Percentiles rank a stretch among this genome's conserved stretches.
Evolutionary conservation across 2,329 filamentous ascomycete species (phyloP).

Genomic region (Cordyceps pruinosa): DNA sequence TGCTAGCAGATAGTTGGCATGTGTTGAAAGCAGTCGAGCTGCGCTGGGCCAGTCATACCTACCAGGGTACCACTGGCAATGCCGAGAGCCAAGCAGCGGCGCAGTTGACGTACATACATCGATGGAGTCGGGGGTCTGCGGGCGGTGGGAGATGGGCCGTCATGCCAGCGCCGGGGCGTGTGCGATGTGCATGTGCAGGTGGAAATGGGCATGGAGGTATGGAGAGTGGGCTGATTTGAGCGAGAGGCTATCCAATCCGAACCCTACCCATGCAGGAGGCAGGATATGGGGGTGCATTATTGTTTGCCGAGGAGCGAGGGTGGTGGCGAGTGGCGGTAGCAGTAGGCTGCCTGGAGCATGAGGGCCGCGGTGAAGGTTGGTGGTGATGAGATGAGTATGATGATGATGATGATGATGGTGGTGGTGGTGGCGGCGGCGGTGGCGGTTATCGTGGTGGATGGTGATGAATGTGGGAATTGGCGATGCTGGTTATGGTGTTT

Average conservation of each 20-base stretch:
- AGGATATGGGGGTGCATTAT: neutral
- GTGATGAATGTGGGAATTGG: neutral
- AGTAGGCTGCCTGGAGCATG: no score
- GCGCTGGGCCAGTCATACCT: neutral
- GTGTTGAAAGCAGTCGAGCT: conserved; percentile 6
- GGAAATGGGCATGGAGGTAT: conserved; percentile 1
- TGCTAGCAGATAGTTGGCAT: neutral
- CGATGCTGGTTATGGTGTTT: neutral
- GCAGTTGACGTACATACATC: conserved; percentile 3
- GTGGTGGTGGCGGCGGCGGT: neutral
- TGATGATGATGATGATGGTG: neutral
- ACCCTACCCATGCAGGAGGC: conserved; percentile 1
- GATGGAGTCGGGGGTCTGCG: neutral
- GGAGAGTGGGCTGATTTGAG: conserved; percentile 12
- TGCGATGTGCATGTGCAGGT: conserved; percentile 7
- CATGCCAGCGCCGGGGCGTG: conserved; percentile 3
- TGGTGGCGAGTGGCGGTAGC: neutral
- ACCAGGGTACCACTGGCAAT: no score
- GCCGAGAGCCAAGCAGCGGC: conserved; percentile 8
- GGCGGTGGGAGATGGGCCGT: conserved; percentile 4
- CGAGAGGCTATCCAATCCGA: conserved; percentile 2
- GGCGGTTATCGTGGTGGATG: neutral
- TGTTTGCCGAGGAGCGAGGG: conserved; percentile 7
- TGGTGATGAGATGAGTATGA: neutral
- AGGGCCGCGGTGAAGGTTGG: no score